Evolutionary conservation across 441 rosid genomes (phyloP), one percentile per base, ranked within the genome.

Genomic region (Macaranga tanarius): DNA sequence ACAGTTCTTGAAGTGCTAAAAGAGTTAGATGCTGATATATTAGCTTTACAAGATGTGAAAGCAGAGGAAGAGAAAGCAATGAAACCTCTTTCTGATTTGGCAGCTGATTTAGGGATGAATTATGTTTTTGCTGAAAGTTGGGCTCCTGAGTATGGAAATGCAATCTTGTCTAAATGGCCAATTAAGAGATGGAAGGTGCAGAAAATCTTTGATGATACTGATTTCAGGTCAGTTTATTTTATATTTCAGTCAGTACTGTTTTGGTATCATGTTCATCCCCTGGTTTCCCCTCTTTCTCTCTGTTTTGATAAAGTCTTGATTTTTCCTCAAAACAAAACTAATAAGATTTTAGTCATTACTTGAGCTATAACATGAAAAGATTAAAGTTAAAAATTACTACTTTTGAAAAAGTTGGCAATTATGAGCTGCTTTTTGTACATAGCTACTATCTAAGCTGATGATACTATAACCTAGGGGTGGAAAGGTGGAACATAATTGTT

Each of bases 91-190:
- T 94, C 99, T 16, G 97, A 94, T 81, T 82, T 94, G 58, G 97
- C 99, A 17, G 79, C 84, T 16, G 92, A 92, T 45, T 82, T 94
- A 79, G 93, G 92, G 50, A 92, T 94, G 99, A 82, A 79, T 42
- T 92, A 92, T 65, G 95, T 86, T 15, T 94, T 94, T 79, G 99
- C 99, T 13, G 99, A 94, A 81, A 90, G 97, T 79, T 94, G 99
- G 99, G 99, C 99, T 55, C 99, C 99, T n/a, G 96, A 94, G 77
- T 94, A 92, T 75, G 99, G 99, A 4, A 94, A 92, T 82, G 97
- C 99, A 59, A 77, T 94, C 34, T 79, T 94, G 47, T 94, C 99
- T 5, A 88, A 80, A 77, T 94, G 96, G 96, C 97, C 97, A 61
- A 94, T 94, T 64, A 86, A 86, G 83, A 75, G 68, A 45, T 89